A percentile compares a stretch with the other conserved stretches of the same genome.
Conservation (phyloP, 192 early-diverging fungal genomes). For the Radiomyces spectabilis region DNA sequence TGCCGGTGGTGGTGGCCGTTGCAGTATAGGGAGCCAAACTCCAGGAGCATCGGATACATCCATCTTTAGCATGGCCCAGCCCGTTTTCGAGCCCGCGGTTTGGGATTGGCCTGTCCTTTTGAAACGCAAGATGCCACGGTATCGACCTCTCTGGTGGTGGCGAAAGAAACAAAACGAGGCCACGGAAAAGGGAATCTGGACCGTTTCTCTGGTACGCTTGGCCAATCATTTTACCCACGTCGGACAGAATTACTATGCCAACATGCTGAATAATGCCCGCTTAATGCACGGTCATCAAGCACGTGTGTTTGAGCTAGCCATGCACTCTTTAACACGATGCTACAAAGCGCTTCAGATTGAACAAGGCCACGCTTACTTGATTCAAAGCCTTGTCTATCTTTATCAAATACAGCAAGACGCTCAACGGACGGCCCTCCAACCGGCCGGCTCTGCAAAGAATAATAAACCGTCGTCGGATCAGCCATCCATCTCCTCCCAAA, state of each 20-base stretch:
- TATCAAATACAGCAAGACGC: too few relatives aligned
- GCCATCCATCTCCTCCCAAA: too few relatives aligned
- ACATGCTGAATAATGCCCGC: background rate
- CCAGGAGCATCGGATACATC: too few relatives aligned
- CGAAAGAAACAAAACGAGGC: background rate
- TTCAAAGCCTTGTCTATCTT: too few relatives aligned
- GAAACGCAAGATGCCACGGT: background rate
- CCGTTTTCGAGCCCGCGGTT: background rate
- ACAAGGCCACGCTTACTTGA: slow-evolving; percentile 5
- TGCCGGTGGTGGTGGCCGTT: too few relatives aligned
- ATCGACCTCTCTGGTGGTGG: background rate
- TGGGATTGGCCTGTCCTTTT: background rate
- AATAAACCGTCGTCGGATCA: too few relatives aligned
- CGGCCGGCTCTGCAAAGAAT: too few relatives aligned
- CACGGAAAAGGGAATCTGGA: background rate
- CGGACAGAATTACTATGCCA: background rate
- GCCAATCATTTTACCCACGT: background rate
- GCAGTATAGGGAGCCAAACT: too few relatives aligned
- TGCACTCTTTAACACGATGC: background rate
- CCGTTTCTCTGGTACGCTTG: background rate
- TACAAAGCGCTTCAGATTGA: background rate
- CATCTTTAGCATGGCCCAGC: too few relatives aligned
- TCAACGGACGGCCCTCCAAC: too few relatives aligned
- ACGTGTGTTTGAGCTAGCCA: background rate
- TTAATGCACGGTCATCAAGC: background rate